Evolutionary conservation across 768 basidiomycete species (phyloP).

Genomic region (Leucosporidium creatinivorum): DNA sequence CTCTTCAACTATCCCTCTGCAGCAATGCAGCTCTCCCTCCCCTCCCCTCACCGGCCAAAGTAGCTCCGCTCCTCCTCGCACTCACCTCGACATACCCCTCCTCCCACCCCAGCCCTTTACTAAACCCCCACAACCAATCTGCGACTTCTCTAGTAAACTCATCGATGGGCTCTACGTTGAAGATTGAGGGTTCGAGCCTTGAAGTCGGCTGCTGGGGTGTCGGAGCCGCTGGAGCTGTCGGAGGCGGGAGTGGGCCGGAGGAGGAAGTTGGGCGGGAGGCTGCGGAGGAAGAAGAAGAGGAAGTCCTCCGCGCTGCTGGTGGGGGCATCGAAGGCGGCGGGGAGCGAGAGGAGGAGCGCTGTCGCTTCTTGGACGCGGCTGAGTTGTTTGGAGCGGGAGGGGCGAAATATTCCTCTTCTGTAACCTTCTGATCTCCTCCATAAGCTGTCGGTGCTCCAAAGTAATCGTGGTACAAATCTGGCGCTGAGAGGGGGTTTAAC

Average conservation of each 20-base stretch:
- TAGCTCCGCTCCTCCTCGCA: too few relatives aligned
- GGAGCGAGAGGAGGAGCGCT: too few relatives aligned
- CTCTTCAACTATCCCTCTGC: too few relatives aligned
- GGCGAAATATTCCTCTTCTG: too few relatives aligned
- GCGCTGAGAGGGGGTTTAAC: too few relatives aligned
- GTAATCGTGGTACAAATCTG: too few relatives aligned
- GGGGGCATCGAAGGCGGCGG: too few relatives aligned
- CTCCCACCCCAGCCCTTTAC: conserved; percentile 36
- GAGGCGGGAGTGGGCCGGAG: not conserved
- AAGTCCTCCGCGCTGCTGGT: not conserved
- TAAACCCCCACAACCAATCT: conserved; percentile 66
- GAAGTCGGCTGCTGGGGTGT: too few relatives aligned
- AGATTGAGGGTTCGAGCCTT: conserved; percentile 55
- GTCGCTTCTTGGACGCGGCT: too few relatives aligned
- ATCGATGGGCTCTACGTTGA: conserved; percentile 82
- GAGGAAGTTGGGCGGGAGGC: not conserved
- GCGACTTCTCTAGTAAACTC: conserved; percentile 88
- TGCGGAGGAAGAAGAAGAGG: not conserved
- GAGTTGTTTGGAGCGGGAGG: too few relatives aligned
- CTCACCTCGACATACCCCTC: conserved; percentile 53
- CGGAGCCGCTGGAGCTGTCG: not conserved
- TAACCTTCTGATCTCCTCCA: too few relatives aligned
- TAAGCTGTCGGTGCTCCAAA: too few relatives aligned
- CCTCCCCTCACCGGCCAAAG: not conserved
- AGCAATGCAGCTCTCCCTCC: not conserved